phyloP scores from a whole-genome alignment of 1,139 yeast species.

The Hyphopichia pseudoburtonii region DNA sequence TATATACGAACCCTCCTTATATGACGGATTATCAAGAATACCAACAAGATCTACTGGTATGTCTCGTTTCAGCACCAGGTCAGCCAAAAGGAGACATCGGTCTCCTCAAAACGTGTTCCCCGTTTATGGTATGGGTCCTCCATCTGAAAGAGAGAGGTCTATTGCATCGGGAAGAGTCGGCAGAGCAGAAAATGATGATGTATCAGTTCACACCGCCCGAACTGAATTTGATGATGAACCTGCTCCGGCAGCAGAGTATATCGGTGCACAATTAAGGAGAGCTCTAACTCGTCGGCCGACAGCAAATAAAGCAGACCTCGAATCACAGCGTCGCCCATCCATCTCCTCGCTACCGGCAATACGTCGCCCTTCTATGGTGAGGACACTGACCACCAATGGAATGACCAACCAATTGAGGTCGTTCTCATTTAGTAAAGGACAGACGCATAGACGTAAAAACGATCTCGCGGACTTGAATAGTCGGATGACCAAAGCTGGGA shows the following conservation, averaged over 20 bases:
- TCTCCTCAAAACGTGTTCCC: slow-evolving; percentile 81
- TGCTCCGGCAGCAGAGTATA: slow-evolving; percentile 22
- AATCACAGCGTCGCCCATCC: slow-evolving; percentile 1
- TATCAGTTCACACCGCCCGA: slow-evolving; percentile 2
- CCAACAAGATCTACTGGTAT: slow-evolving; percentile 1
- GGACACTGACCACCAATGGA: too few species aligned
- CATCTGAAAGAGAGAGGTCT: slow-evolving; percentile 52
- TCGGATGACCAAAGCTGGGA: slow-evolving; percentile 17
- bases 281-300: slow-evolving; percentile 16
- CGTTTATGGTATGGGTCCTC: slow-evolving; percentile 72
- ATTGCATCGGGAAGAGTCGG: slow-evolving; percentile 45
- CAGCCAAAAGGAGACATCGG: slow-evolving; percentile 13
- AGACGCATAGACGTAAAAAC: neutral
- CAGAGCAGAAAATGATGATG: slow-evolving; percentile 7
- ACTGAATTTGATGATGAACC: slow-evolving; percentile 5
- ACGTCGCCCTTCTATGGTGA: neutral
- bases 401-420: slow-evolving; percentile 6
- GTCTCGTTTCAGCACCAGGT: neutral
- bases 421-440: neutral
- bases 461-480: slow-evolving; percentile 11
- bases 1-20: slow-evolving; percentile 1
- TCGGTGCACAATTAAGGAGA: slow-evolving; percentile 28
- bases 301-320: slow-evolving; percentile 1
- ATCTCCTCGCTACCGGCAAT: neutral
- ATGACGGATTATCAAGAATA: slow-evolving; percentile 3